These are phyloP conservation scores for Bipolaris bicolor DNA, from an alignment of 2,329 filamentous ascomycete genomes.

Conservation along the genomic window DNA sequence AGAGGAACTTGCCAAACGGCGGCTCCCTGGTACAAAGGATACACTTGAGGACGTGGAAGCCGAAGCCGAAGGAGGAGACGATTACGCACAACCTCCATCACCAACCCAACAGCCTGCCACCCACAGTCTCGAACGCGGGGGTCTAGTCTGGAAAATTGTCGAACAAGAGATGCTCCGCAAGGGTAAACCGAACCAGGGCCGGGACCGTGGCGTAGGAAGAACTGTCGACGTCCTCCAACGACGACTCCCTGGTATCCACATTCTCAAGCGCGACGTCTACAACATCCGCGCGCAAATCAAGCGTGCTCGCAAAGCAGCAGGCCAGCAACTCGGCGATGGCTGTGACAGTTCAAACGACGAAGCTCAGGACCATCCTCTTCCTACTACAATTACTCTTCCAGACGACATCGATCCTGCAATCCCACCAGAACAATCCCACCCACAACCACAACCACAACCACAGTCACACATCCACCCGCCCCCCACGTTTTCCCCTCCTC, in stretches of 20 bases:
- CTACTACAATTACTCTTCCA: neutral
- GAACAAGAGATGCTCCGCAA: conserved; percentile 46
- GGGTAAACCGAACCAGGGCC: conserved; percentile 30
- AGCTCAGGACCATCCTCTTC: neutral
- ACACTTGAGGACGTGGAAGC: conserved; percentile 7
- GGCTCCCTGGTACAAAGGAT: conserved; percentile 4
- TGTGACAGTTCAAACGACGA: conserved; percentile 26
- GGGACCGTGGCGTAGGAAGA: conserved; percentile 41
- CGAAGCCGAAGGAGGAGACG: conserved; percentile 11
- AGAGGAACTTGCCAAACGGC: conserved; percentile 30
- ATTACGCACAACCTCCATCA: neutral
- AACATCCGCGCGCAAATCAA: conserved; percentile 47
- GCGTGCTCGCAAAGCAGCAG: conserved; percentile 37
- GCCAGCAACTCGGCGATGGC: conserved; percentile 33
- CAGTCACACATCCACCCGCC: neutral
- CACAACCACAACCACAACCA: neutral
- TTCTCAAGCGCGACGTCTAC: conserved; percentile 47
- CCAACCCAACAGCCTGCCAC: conserved; percentile 10
- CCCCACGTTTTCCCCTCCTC: no score
- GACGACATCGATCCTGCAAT: neutral
- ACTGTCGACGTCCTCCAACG: conserved; percentile 42
- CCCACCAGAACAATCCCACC: no score
- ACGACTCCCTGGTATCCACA: conserved; percentile 40
- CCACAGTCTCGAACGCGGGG: conserved; percentile 38
- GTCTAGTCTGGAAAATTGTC: conserved; percentile 44